Base-by-base conservation (phyloP, 2,329 filamentous ascomycete genomes). In the Orbilia blumenaviensis region DNA sequence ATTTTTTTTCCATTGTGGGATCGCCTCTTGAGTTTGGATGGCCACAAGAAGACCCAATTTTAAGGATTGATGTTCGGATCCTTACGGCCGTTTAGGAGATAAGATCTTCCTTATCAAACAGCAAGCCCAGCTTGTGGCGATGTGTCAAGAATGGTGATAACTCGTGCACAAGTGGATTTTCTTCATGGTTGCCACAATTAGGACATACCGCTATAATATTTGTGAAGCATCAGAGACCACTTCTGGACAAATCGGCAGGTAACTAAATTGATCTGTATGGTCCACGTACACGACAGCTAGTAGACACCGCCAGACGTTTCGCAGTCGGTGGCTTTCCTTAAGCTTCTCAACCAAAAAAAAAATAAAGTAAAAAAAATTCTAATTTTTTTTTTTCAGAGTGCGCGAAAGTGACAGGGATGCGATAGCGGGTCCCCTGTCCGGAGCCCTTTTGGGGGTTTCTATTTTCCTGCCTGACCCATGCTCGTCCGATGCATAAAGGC, bases 401-500 rank as follows among this genome's bases (percentile, higher is more conserved):
- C 44, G 71, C 54, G 63, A 54, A 44, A 63, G 69, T 29, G 34
- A 41, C 71, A 68, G 71, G 71, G 71, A 75, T 68, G 44, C 52
- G 63, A 75, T 68, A 75, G 64, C 52, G 67, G 54, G 52, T 63
- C 69, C 69, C 69, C 46, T 68, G 71, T 58, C 48, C 62, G 46
- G 44, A 18, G 61, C 62, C 61, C 38, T 29, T 74, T 66, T 62
- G 54, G 69, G 50, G 66, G 69, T 68, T 68, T 63, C 71, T 75
- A 64, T 75, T 75, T 56, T 75, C 54, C 62, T 63, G 63, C 54
- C 41, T 10, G 38, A 68, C 56, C 71, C 69, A 36, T 62, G 69
- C 69, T 75, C 71, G 71, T 75, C 71, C 56, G 71, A 75, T 75
- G 69, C 69, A 75, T 75, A 42, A 66, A 63, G n/a, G 66, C 66